Conservation (phyloP, 2,329 filamentous ascomycete species). For the Lachnellula cervina region DNA sequence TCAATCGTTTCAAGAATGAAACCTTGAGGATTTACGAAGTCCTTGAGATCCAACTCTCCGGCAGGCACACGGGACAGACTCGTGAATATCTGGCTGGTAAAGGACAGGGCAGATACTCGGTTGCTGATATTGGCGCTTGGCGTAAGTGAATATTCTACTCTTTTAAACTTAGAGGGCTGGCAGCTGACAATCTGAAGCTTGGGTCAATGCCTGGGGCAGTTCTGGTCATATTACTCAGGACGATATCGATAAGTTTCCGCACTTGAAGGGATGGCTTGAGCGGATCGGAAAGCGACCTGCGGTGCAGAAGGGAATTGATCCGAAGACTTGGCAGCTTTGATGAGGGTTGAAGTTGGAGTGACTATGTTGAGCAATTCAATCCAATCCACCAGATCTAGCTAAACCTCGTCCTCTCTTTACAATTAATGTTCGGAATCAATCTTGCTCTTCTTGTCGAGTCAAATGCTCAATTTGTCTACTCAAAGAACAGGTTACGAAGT, state of each 20-base stretch:
- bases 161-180: too few species aligned
- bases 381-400: too few species aligned
- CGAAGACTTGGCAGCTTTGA: conserved; percentile 29
- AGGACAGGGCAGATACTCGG: conserved; percentile 49
- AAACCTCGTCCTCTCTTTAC: neutral
- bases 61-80: conserved; percentile 44
- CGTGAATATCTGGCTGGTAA: conserved; percentile 49
- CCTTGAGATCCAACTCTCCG: conserved; percentile 49
- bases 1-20: conserved; percentile 48
- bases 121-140: conserved; percentile 50
- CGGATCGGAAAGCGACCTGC: conserved; percentile 36
- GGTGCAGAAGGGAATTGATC: conserved; percentile 30
- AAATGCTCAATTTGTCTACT: too few species aligned
- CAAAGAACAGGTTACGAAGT: too few species aligned
- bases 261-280: conserved; percentile 49
- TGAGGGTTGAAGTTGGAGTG: neutral
- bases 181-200: conserved; percentile 26
- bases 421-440: neutral
- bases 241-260: conserved; percentile 46
- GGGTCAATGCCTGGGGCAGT: conserved; percentile 42
- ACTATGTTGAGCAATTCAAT: neutral
- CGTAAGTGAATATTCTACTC: conserved; percentile 9
- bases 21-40: conserved; percentile 48
- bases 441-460: too few species aligned
- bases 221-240: conserved; percentile 39